Evolutionary conservation across 306 rosid genomes (phyloP).

Genomic region (Vicia faba): DNA sequence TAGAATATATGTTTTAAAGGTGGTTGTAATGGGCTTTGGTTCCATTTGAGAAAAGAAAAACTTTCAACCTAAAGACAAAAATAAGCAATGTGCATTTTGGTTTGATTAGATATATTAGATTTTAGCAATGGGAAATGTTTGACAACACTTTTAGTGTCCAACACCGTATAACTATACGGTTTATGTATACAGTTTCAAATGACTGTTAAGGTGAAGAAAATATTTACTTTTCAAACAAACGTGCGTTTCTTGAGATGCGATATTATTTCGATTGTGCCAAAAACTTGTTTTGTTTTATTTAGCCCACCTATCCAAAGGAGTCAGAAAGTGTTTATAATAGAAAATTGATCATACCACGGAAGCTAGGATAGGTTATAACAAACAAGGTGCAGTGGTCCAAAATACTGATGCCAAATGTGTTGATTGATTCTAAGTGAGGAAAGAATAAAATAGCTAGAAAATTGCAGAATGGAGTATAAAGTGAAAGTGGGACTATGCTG

Average conservation of each 20-base stretch:
- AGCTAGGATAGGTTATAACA: background rate
- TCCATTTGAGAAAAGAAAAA: too few relatives aligned
- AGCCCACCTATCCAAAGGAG: constrained; percentile 8
- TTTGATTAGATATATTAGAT: too few relatives aligned
- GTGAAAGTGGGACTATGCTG: constrained; percentile 38
- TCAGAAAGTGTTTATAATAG: background rate
- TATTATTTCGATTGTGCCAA: background rate
- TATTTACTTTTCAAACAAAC: background rate
- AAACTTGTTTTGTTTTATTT: background rate
- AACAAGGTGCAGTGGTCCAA: constrained; percentile 16
- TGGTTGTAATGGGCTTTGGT: too few relatives aligned
- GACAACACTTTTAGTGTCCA: too few relatives aligned
- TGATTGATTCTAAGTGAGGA: constrained; percentile 34
- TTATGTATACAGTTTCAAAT: too few relatives aligned
- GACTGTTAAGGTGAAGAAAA: background rate
- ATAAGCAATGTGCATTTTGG: too few relatives aligned
- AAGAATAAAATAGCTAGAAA: constrained; percentile 15
- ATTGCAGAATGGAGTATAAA: constrained; percentile 38
- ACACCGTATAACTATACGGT: too few relatives aligned
- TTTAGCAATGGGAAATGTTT: too few relatives aligned
- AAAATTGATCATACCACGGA: background rate
- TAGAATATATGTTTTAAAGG: too few relatives aligned
- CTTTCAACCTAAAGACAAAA: too few relatives aligned
- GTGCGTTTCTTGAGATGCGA: background rate
- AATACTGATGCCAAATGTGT: background rate